phyloP scores from a whole-genome alignment of 352 stramenopile genomes.

The Globisporangium cylindrosporum region DNA sequence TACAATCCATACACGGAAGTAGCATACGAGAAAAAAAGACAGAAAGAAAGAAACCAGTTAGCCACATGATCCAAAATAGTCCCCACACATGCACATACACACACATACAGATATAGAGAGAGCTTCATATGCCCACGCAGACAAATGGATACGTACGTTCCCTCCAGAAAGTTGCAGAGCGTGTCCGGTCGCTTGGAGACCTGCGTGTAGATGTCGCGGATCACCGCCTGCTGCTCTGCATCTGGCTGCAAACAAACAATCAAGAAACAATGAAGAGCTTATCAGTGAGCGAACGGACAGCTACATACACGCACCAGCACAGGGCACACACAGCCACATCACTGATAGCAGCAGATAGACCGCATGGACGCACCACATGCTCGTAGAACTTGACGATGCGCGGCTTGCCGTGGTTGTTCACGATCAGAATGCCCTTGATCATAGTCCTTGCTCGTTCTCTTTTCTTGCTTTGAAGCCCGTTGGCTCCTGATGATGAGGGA shows the following conservation, averaged over 20 bases:
- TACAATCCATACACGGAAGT: neutral
- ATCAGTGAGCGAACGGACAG: neutral
- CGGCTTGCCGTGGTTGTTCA: slow-evolving; percentile 99
- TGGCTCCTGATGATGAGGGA: neutral
- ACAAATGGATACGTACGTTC: slow-evolving; percentile 63
- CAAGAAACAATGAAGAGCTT: neutral
- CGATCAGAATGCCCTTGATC: slow-evolving; percentile 99
- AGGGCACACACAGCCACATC: neutral
- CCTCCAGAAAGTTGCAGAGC: slow-evolving; percentile 99
- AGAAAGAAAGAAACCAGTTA: slow-evolving; percentile 1
- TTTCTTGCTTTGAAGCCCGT: neutral
- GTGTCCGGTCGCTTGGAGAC: slow-evolving; percentile 97
- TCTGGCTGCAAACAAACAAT: slow-evolving; percentile 71
- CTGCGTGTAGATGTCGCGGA: slow-evolving; percentile 98
- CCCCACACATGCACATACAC: neutral
- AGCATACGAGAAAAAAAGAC: slow-evolving; percentile 15
- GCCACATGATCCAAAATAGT: neutral
- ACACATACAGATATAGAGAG: neutral
- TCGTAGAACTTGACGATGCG: slow-evolving; percentile 99
- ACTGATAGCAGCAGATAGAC: neutral
- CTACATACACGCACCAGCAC: neutral
- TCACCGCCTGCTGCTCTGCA: slow-evolving; percentile 96
- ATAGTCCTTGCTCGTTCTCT: slow-evolving; percentile 44
- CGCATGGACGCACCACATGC: slow-evolving; percentile 85
- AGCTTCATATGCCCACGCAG: neutral